Conservation (phyloP, 192 early-diverging fungal genomes). For the Fimicolochytrium jonesii region DNA sequence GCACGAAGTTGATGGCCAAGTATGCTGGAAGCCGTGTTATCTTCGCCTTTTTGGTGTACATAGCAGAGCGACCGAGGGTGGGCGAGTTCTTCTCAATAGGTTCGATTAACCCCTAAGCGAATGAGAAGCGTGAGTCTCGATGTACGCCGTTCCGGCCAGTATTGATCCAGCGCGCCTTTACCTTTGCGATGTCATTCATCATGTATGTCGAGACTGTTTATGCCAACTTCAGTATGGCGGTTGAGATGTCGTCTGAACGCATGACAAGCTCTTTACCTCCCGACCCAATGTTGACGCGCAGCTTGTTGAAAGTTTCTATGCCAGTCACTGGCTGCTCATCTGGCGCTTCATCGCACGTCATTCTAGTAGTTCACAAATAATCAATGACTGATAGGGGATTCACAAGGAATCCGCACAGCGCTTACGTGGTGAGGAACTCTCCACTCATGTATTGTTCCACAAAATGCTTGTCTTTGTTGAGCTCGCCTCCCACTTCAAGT, state of each 20-base stretch:
- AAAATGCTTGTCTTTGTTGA: constrained; percentile 45
- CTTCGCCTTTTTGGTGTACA: constrained; percentile 69
- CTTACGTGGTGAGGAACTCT: constrained; percentile 43
- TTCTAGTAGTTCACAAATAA: constrained; percentile 30
- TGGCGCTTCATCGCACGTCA: constrained; percentile 75
- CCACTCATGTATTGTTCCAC: constrained; percentile 79
- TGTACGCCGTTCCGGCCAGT: too few species aligned
- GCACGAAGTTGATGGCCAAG: constrained; percentile 84
- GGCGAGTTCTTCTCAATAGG: constrained; percentile 87
- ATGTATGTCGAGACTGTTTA: constrained; percentile 69
- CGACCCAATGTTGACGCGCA: constrained; percentile 58
- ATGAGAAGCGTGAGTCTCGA: too few species aligned
- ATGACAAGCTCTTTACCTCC: constrained; percentile 30
- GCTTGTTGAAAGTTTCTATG: constrained; percentile 71
- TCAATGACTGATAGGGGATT: too few species aligned
- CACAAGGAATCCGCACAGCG: too few species aligned
- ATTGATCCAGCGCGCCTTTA: constrained; percentile 19
- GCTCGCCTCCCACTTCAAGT: constrained; percentile 30
- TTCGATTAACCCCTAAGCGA: constrained; percentile 73
- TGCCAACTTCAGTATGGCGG: too few species aligned
- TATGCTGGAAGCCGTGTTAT: constrained; percentile 86
- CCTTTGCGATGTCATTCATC: constrained; percentile 61
- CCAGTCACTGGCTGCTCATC: constrained; percentile 60
- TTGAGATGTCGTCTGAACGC: too few species aligned
- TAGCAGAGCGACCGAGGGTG: constrained; percentile 71